phyloP scores from a whole-genome alignment of 331 rosid species.

The Quercus lobata region DNA sequence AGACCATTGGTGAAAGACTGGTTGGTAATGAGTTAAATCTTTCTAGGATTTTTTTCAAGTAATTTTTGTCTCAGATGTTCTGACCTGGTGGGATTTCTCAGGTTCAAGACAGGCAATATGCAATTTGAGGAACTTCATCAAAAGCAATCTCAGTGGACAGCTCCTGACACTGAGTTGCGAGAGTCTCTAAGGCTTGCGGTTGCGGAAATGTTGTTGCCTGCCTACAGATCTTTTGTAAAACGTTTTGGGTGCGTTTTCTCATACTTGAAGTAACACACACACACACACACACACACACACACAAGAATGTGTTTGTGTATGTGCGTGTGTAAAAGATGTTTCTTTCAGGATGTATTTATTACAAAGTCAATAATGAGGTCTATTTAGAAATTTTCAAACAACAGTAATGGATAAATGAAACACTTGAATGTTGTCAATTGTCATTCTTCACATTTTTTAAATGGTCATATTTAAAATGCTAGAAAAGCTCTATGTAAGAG shows the following conservation, averaged over 20 bases:
- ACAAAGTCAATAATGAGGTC: too few relatives aligned
- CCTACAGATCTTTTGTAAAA: slow-evolving; percentile 85
- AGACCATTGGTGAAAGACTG: slow-evolving; percentile 62
- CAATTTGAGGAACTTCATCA: slow-evolving; percentile 97
- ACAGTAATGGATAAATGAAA: too few relatives aligned
- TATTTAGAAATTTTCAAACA: too few relatives aligned
- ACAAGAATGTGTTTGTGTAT: too few relatives aligned
- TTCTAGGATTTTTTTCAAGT: neutral
- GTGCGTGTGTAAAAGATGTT: too few relatives aligned
- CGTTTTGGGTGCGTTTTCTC: slow-evolving; percentile 16
- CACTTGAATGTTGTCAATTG: too few relatives aligned
- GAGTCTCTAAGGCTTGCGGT: slow-evolving; percentile 78
- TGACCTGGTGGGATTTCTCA: slow-evolving; percentile 29
- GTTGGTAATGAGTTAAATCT: slow-evolving; percentile 27
- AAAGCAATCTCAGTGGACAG: slow-evolving; percentile 97
- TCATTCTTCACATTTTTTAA: too few relatives aligned
- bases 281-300: too few relatives aligned
- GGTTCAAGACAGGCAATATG: slow-evolving; percentile 83
- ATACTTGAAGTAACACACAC: too few relatives aligned
- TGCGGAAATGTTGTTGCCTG: slow-evolving; percentile 95
- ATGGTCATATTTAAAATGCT: neutral
- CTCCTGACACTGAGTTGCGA: slow-evolving; percentile 84
- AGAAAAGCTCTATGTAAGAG: neutral
- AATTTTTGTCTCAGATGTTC: neutral
- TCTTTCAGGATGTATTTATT: too few relatives aligned